These are phyloP conservation scores for Parachaetomium inaequale DNA, from an alignment of 495 filamentous ascomycete species.

Conservation along the genomic window DNA sequence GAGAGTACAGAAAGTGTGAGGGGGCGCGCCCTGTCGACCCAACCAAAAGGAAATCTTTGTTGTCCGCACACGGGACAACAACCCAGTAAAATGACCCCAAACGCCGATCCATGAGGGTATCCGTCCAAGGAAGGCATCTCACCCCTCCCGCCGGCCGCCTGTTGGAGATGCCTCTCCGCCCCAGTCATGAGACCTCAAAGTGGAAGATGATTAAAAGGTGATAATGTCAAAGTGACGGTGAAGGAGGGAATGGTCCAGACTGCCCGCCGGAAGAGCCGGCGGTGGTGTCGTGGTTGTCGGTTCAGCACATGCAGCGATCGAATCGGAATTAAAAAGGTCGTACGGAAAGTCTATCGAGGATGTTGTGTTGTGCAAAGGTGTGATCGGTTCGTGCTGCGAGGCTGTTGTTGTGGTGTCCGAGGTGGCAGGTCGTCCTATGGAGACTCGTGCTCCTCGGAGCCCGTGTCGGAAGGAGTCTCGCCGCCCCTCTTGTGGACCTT, in stretches of 20 bases:
- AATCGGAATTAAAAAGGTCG: constrained; percentile 28
- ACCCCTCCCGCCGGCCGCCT: not conserved
- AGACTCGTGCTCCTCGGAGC: constrained; percentile 49
- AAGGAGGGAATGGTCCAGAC: not conserved
- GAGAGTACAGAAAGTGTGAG: constrained; percentile 28
- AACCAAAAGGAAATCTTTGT: constrained; percentile 7
- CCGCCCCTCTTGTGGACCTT: constrained; percentile 82
- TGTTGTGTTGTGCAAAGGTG: constrained; percentile 20
- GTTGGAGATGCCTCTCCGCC: constrained; percentile 17
- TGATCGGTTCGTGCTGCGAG: not conserved
- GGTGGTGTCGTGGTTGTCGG: not conserved
- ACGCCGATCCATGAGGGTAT: constrained; percentile 33
- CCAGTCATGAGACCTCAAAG: not conserved
- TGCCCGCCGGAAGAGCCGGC: not conserved
- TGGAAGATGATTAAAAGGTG: constrained; percentile 11
- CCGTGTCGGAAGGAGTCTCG: constrained; percentile 56
- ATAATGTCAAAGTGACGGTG: not conserved
- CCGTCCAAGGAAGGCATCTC: constrained; percentile 19
- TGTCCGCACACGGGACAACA: constrained; percentile 5
- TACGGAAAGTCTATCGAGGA: constrained; percentile 27
- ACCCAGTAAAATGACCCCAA: constrained; percentile 12
- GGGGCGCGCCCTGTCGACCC: constrained; percentile 6
- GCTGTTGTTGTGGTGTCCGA: constrained; percentile 15
- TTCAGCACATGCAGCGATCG: constrained; percentile 18
- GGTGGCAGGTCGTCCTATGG: constrained; percentile 26